Evolutionary conservation across 768 basidiomycete species (phyloP).

Genomic region (Leccinum disarticulatum): DNA sequence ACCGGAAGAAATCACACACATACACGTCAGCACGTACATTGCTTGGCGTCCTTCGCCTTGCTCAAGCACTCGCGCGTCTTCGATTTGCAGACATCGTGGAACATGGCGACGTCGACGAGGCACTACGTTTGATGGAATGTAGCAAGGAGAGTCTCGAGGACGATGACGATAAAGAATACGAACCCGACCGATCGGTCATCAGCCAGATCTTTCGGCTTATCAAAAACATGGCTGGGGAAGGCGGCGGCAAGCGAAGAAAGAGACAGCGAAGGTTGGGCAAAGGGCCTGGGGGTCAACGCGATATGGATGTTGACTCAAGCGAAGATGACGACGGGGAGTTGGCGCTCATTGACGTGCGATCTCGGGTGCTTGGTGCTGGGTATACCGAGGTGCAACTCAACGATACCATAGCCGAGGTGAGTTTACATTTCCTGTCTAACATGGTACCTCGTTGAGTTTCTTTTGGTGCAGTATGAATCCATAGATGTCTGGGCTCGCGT

Average conservation of each 20-base stretch:
- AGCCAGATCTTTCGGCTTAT: conserved; percentile 90
- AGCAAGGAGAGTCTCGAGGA: conserved; percentile 90
- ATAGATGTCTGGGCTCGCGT: conserved; percentile 78
- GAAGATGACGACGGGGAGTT: conserved; percentile 70
- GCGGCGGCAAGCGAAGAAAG: conserved; percentile 39
- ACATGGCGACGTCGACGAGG: conserved; percentile 91
- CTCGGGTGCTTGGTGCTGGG: conserved; percentile 80
- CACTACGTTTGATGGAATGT: conserved; percentile 93
- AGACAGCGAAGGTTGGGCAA: conserved; percentile 58
- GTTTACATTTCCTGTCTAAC: conserved; percentile 23
- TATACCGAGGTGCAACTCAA: conserved; percentile 91
- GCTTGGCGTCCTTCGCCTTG: conserved; percentile 88
- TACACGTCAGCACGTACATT: conserved; percentile 97
- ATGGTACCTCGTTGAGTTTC: conserved; percentile 9
- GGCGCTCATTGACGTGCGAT: conserved; percentile 84
- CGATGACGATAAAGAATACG: conserved; percentile 67
- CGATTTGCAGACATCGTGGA: conserved; percentile 81
- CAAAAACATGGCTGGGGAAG: conserved; percentile 71
- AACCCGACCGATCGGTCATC: conserved; percentile 73
- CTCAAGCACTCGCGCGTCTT: conserved; percentile 92
- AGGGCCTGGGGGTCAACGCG: conserved; percentile 69
- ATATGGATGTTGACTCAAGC: conserved; percentile 68
- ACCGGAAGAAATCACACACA: conserved; percentile 82
- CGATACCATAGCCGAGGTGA: conserved; percentile 78
- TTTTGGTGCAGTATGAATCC: conserved; percentile 71